Base-by-base conservation (phyloP, 176 grass and related monocot genomes). In the Triticum urartu region DNA sequence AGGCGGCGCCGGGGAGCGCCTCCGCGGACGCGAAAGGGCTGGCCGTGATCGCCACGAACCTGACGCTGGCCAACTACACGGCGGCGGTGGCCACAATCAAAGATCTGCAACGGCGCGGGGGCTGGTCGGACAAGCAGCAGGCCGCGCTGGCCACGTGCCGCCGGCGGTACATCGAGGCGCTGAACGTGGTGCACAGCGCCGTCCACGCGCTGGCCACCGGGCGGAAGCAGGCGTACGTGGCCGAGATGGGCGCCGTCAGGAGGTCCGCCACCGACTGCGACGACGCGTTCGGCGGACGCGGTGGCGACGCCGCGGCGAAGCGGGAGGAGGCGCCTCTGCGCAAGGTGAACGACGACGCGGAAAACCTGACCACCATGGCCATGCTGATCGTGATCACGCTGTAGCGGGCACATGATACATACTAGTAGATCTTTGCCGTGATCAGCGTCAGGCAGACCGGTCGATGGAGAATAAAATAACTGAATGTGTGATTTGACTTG, bases 11-110 rank as follows among this genome's bases (percentile, higher is more conserved):
- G 0, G 75, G 85, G 45, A 91, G 89, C 81, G 67, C 1, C 25
- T n/a, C 24, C 45, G 85, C 89, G 75, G 85, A 91, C 67, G 47
- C 80, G 67, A 75, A 15, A 67, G 85, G 81, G 9, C 85, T 91
- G 34, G 85, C 89, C 9, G 67, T 68, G 34, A 80, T 87, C 80
- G 80, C 85, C 80, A 91, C 89, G 45, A 91, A 87, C 75, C 85
- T 87, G 74, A 91, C 89, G 58, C 89, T 91, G 67, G 89, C 80
- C 43, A 91, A 87, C 80, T 87, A 87, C 89, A 91, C 89, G 60
- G 85, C 45, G 1, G 89, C 80, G 75, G 68, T 87, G 85, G 89
- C 45, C 13, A 61, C 66, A 35, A 40, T 84, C 80, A 91, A 87
- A 85, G 74, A 0, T 6, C 75, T 90, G 67, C 40, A 75, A 85